Evolutionary conservation across 2,329 filamentous ascomycete species (phyloP), one percentile per base, ranked within the genome.

Genomic region (Beauveria caledonica): DNA sequence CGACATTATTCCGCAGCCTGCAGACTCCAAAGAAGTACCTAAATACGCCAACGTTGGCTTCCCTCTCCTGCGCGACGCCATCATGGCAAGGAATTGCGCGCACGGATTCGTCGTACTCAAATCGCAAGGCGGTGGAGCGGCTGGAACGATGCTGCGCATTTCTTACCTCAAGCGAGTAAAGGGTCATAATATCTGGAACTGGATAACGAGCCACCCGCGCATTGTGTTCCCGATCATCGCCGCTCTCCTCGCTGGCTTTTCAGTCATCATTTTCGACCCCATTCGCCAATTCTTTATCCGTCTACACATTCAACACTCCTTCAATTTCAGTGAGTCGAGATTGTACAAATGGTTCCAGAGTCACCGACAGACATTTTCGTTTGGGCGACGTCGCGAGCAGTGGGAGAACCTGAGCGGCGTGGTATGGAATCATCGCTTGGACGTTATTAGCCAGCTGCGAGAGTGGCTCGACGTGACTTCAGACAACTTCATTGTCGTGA

Each of bases 251-350:
- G 92, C 92, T 0, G 86, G 88, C 39, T 77, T 94, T 52, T 95
- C 92, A 0, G 91, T 97, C 21, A 85, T 90, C 1, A 80, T 97
- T 8, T 97, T 99, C 68, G 94, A 99, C 67, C 94, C 94, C 0
- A 92, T 99, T 61, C 86, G 94, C 49, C 92, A 92, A 0, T 94
- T 95, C 70, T 97, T 95, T 68, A 90, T 97, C 74, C 91, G 91
- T 68, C 81, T 88, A 4, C 92, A 96, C 70, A 86, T 99, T 55
- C 91, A 92, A 36, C 83, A 87, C 51, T 85, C 86, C 0, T 85
- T 94, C 63, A 84, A 89, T 61, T 77, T 94, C 36, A 86, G 85
- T 49, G 86, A 94, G 63, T 93, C 86, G 68, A 80, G 77, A 51
- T 68, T 92, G 17, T 89, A 90, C 72, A 84, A 86, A 62, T 96